Conservation (phyloP, 31 red algal species). For the Pterothamnion heteromorphum region DNA sequence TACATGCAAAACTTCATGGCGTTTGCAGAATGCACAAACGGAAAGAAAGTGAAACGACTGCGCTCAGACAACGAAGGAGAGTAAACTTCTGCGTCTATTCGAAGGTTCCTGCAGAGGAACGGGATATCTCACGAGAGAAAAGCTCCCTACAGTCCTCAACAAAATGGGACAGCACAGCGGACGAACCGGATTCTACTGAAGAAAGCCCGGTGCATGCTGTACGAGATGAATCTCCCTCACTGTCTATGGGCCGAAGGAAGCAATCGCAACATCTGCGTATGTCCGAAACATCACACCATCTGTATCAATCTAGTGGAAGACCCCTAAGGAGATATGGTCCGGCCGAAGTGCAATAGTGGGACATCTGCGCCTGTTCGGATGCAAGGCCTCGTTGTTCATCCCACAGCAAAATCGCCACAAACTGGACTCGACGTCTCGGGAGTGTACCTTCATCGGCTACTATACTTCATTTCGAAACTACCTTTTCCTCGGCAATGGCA, state of each 20-base stretch:
- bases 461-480: not conserved
- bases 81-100: too few relatives aligned
- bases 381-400: not conserved
- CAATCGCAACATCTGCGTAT: not conserved
- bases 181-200: slow-evolving; percentile 50
- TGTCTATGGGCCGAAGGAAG: slow-evolving; percentile 51
- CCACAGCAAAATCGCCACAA: not conserved
- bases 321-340: not conserved
- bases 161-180: slow-evolving; percentile 51
- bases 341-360: not conserved
- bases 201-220: slow-evolving; percentile 31
- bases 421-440: not conserved
- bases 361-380: slow-evolving; percentile 26
- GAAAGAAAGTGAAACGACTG: not conserved
- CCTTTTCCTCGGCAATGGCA: not conserved
- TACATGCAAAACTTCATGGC: not conserved
- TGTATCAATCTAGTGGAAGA: not conserved
- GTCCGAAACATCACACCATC: not conserved
- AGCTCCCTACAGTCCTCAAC: slow-evolving; percentile 48
- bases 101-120: too few relatives aligned
- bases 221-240: not conserved
- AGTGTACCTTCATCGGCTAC: slow-evolving; percentile 27
- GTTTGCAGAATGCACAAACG: slow-evolving; percentile 2
- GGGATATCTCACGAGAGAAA: too few relatives aligned
- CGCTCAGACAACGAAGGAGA: slow-evolving; percentile 34